phyloP scores from a whole-genome alignment of 176 grass and related monocot genomes.

The Zea luxurians region DNA sequence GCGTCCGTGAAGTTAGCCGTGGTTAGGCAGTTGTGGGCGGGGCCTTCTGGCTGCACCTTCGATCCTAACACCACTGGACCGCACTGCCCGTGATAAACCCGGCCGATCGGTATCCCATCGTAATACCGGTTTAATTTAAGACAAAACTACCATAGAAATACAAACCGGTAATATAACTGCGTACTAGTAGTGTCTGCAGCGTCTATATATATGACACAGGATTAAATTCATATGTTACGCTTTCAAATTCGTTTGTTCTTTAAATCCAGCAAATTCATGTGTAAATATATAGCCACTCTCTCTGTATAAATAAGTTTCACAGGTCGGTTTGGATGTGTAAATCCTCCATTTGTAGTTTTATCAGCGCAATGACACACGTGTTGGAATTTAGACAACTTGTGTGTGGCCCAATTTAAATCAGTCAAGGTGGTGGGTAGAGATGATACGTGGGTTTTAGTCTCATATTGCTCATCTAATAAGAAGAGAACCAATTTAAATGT shows the following conservation, averaged over 20 bases:
- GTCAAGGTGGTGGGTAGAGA: too few species aligned
- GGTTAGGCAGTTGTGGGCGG: conserved; percentile 2
- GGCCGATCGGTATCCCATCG: not conserved
- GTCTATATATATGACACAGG: too few species aligned
- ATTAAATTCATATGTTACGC: not conserved
- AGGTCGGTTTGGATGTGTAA: not conserved
- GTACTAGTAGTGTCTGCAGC: not conserved
- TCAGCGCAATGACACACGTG: too few species aligned
- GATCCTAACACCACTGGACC: not conserved
- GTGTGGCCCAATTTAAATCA: too few species aligned
- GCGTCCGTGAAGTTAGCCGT: not conserved
- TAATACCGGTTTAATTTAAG: not conserved
- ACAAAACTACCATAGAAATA: not conserved
- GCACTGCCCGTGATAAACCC: not conserved
- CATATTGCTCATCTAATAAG: too few species aligned
- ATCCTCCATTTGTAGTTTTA: not conserved
- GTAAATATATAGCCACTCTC: not conserved
- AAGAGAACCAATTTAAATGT: too few species aligned
- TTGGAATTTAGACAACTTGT: too few species aligned
- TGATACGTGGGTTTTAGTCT: too few species aligned
- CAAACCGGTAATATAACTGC: not conserved
- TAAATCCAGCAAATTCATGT: not conserved
- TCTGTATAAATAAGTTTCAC: not conserved
- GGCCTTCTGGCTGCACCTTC: conserved; percentile 29
- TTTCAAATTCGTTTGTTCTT: not conserved